phyloP scores from a whole-genome alignment of 2,329 filamentous ascomycete genomes.

The Monosporascus sp. region DNA sequence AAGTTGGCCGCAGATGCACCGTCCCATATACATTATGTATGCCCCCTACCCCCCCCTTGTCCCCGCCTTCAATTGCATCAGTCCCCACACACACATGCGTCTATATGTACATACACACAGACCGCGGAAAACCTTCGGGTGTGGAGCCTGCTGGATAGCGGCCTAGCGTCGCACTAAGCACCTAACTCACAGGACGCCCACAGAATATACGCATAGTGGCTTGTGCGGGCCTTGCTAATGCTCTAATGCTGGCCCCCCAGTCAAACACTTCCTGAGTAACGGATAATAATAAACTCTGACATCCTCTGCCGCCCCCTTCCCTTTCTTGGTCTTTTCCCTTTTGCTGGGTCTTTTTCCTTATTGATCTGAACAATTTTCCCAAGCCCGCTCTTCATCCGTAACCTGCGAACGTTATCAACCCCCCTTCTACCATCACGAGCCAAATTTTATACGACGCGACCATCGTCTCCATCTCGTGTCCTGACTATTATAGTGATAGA shows the following conservation, averaged over 20 bases:
- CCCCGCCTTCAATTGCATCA: background rate
- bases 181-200: background rate
- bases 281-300: slow-evolving; percentile 1
- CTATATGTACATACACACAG: background rate
- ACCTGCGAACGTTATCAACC: background rate
- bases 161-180: background rate
- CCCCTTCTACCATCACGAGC: background rate
- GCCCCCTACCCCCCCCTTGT: background rate
- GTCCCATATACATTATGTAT: background rate
- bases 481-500: background rate
- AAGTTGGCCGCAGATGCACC: background rate
- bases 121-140: background rate
- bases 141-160: background rate
- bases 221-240: background rate
- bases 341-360: background rate
- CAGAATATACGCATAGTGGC: background rate
- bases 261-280: background rate
- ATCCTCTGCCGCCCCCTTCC: background rate
- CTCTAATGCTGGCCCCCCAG: background rate
- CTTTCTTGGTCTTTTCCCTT: background rate
- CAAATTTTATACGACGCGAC: background rate
- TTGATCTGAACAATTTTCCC: background rate
- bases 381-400: background rate
- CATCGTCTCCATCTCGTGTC: background rate
- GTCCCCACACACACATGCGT: background rate